Percentiles rank a stretch among this genome's conserved stretches.
phyloP scores from a whole-genome alignment of 2,329 filamentous ascomycete genomes.

The Lanzia echinophila region DNA sequence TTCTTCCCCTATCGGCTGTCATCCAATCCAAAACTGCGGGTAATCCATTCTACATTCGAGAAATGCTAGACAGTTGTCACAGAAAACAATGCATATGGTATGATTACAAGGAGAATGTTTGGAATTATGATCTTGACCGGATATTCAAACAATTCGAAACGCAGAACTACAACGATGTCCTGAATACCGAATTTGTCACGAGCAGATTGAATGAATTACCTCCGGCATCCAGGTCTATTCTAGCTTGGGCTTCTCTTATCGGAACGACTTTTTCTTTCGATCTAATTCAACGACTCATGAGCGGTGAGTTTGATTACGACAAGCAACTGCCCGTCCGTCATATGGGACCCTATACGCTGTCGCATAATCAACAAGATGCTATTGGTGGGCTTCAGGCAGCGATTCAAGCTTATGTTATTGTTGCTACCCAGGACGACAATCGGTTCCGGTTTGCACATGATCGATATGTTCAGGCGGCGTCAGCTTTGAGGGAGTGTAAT shows the following conservation, averaged over 20 bases:
- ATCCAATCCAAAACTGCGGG: constrained; percentile 70
- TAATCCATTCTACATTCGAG: constrained; percentile 81
- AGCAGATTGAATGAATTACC: constrained; percentile 73
- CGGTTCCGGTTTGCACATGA: constrained; percentile 85
- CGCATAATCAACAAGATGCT: constrained; percentile 55
- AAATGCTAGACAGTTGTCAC: constrained; percentile 84
- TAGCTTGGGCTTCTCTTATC: constrained; percentile 80
- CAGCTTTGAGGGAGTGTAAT: constrained; percentile 62
- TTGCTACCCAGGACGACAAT: constrained; percentile 78
- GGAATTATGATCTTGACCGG: constrained; percentile 79
- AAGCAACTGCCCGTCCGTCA: constrained; percentile 30
- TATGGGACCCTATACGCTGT: constrained; percentile 34
- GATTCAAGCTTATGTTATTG: constrained; percentile 72
- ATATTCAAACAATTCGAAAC: constrained; percentile 81
- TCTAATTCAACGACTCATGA: constrained; percentile 69
- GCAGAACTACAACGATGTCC: constrained; percentile 69
- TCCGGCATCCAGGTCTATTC: constrained; percentile 63
- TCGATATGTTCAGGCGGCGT: constrained; percentile 71
- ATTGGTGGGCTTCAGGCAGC: constrained; percentile 76
- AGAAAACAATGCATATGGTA: constrained; percentile 87
- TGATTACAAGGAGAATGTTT: constrained; percentile 73
- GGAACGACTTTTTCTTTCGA: constrained; percentile 80
- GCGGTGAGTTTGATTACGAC: constrained; percentile 60
- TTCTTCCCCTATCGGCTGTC: constrained; percentile 72
- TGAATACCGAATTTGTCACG: constrained; percentile 77